Evolutionary conservation across 2,329 filamentous ascomycete genomes (phyloP).

Genomic region (Aureobasidium sp.): DNA sequence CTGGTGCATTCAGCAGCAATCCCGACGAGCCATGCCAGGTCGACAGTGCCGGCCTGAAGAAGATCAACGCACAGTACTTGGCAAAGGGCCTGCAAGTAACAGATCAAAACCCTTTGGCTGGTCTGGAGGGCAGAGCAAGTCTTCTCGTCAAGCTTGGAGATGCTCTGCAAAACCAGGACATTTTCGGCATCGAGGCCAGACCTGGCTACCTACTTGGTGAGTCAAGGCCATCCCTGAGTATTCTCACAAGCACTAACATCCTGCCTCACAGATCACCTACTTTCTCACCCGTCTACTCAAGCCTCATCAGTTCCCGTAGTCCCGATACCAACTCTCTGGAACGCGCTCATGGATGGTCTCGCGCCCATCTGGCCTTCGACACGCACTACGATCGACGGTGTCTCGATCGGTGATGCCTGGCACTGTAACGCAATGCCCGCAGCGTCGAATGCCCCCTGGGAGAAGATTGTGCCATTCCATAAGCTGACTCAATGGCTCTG

Average conservation of each 20-base stretch:
- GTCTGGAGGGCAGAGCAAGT: constrained; percentile 75
- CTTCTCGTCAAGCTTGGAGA: constrained; percentile 68
- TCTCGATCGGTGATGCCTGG: constrained; percentile 90
- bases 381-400: constrained; percentile 78
- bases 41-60: constrained; percentile 71
- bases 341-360: constrained; percentile 79
- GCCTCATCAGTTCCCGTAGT: constrained; percentile 84
- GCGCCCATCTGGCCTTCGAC: constrained; percentile 82
- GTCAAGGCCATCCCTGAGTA: constrained; percentile 22
- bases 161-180: constrained; percentile 71
- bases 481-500: constrained; percentile 93
- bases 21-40: constrained; percentile 78
- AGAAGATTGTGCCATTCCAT: constrained; percentile 83
- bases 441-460: constrained; percentile 63
- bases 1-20: constrained; percentile 80
- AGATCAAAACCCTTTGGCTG: constrained; percentile 72
- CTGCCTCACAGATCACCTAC: constrained; percentile 66
- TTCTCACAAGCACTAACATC: constrained; percentile 16
- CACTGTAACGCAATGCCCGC: constrained; percentile 78
- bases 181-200: constrained; percentile 75
- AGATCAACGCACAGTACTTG: constrained; percentile 65
- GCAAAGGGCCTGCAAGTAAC: constrained; percentile 79
- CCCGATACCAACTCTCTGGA: constrained; percentile 81
- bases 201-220: constrained; percentile 92
- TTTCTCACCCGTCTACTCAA: constrained; percentile 83